These are phyloP conservation scores for Diaporthe sp. DNA, from an alignment of 2,329 filamentous ascomycete species.

Conservation along the genomic window DNA sequence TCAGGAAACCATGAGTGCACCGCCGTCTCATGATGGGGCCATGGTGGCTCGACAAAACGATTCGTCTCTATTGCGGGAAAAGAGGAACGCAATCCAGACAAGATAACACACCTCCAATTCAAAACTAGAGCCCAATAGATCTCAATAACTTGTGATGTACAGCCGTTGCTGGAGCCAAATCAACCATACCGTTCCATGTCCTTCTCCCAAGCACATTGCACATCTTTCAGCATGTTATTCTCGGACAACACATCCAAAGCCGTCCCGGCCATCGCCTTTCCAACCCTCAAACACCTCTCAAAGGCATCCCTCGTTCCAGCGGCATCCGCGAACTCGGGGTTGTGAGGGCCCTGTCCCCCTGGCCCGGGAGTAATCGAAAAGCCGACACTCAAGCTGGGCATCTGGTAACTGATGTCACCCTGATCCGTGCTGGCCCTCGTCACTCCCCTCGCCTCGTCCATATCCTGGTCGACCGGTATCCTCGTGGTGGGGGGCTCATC, in stretches of 20 bases:
- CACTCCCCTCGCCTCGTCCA: conserved; percentile 55
- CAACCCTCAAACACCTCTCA: conserved; percentile 58
- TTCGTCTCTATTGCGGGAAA: too few species aligned
- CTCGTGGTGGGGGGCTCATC: conserved; percentile 31
- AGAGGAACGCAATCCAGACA: too few species aligned
- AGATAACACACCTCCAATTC: neutral
- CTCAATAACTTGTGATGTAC: accelerated
- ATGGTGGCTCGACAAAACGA: too few species aligned
- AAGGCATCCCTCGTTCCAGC: conserved; percentile 63
- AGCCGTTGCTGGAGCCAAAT: accelerated
- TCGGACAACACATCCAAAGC: conserved; percentile 61
- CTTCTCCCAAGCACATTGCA: conserved; percentile 55
- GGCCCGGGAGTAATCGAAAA: conserved; percentile 63
- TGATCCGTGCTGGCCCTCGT: conserved; percentile 71
- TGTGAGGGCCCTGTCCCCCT: conserved; percentile 63
- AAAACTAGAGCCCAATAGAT: neutral
- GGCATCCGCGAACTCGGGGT: conserved; percentile 63
- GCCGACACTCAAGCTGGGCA: conserved; percentile 66
- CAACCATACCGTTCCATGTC: conserved; percentile 41
- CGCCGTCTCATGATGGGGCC: too few species aligned
- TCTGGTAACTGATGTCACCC: conserved; percentile 68
- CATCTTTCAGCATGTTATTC: conserved; percentile 54
- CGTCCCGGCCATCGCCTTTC: conserved; percentile 61
- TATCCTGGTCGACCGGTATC: conserved; percentile 48
- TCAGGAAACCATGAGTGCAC: too few species aligned